Evolutionary conservation across 176 grass and related monocot species (phyloP), one percentile per base, ranked within the genome.

Genomic region (Guadua angustifolia): DNA sequence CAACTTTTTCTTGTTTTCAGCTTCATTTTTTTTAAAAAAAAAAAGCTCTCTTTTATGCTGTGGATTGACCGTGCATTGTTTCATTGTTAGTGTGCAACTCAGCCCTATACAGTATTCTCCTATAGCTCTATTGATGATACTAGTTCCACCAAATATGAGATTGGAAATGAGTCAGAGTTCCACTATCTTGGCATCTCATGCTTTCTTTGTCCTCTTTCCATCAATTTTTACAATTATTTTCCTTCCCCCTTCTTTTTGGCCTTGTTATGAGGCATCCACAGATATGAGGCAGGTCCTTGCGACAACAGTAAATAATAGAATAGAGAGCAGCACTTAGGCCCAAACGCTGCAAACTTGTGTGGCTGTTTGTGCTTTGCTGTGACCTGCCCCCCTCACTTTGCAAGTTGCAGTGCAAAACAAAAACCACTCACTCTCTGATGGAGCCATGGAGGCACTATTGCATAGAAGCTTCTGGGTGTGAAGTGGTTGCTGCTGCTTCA

Each of bases 121-220:
- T 18, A 16, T 65, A 15, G 29, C 57, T 85, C 72, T 90, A 67
- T 50, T 56, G 74, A 65, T 92, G 83, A 79, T 84, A 79, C 55
- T 51, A 69, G 55, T 55, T 88, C 87, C 83, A 85, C 86, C 72
- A 88, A 69, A 74, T 39, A 45, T 80, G 80, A 64, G 50, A 80
- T 58, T 89, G 87, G 79, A 53, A 79, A 83, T 86, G 87, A 92
- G 87, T 92, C 83, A 86, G 86, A 77, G 36, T 80, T 72, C 79
- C 87, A 92, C 86, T 89, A 89, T 16, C 75, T 86, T 80, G 83
- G 83, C 79, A 86, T 92, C 83, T 86, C 83, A 89, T 92, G 87
- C 83, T 85, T 88, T 83, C 45, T 50, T 22, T 64, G 9, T 43
- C 74, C 24, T 57, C 50, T 40, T 86, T 53, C 68, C 69, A 79